phyloP scores from a whole-genome alignment of 495 filamentous ascomycete genomes.

The Xylaria scruposa region DNA sequence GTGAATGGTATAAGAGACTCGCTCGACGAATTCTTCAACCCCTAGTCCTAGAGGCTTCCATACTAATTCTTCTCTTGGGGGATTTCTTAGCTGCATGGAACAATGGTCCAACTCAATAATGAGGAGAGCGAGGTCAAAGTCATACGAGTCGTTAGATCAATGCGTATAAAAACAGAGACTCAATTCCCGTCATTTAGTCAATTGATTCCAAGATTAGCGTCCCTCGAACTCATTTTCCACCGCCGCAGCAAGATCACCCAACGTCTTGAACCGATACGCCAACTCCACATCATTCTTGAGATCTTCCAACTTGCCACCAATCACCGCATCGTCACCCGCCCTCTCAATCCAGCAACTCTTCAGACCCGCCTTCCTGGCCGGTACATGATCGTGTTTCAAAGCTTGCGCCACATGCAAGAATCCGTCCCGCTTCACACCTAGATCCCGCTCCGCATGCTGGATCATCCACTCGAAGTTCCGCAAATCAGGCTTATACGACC shows the following conservation, averaged over 20 bases:
- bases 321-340: neutral
- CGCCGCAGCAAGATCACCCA: neutral
- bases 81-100: no score
- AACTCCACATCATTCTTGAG: neutral
- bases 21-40: no score
- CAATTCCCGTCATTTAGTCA: no score
- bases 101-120: no score
- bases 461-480: slow-evolving; percentile 2
- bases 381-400: neutral
- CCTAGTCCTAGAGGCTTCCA: no score
- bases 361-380: neutral
- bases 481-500: neutral
- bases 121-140: no score
- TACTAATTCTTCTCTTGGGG: no score
- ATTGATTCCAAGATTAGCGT: neutral
- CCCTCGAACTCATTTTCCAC: neutral
- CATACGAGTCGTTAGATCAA: no score
- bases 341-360: slow-evolving; percentile 10
- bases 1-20: no score
- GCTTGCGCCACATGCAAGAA: slow-evolving; percentile 2
- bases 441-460: neutral
- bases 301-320: neutral
- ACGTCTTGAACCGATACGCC: neutral
- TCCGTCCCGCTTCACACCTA: neutral
- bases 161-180: no score